Percentiles rank a stretch among this genome's conserved stretches.
phyloP scores from a whole-genome alignment of 176 grass and related monocot species.

The Avena atlantica region DNA sequence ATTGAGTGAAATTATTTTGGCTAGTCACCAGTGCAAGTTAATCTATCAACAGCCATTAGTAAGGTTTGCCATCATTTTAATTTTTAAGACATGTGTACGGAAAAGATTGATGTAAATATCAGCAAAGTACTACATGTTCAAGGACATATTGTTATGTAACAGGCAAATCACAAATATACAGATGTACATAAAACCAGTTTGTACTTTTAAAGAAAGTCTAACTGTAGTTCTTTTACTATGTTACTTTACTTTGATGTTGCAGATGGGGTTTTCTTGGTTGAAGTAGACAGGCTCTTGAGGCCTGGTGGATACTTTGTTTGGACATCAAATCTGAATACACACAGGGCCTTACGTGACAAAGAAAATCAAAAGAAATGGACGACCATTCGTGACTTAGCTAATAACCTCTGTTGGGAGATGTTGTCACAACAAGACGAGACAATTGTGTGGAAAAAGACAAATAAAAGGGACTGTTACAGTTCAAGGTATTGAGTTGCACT shows the following conservation, averaged over 20 bases:
- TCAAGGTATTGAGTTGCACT: slow-evolving; percentile 57
- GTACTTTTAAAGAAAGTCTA: slow-evolving; percentile 3
- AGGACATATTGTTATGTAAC: slow-evolving; percentile 17
- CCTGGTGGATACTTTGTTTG: slow-evolving; percentile 98
- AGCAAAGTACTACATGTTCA: slow-evolving; percentile 23
- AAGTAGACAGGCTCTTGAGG: slow-evolving; percentile 97
- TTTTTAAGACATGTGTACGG: not conserved
- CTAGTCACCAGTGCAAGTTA: not conserved
- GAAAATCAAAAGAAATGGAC: slow-evolving; percentile 97
- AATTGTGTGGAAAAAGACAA: slow-evolving; percentile 96
- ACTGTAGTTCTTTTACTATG: slow-evolving; percentile 23
- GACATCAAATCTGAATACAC: slow-evolving; percentile 89
- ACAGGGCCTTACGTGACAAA: slow-evolving; percentile 86
- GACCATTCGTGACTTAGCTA: slow-evolving; percentile 62
- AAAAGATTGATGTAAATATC: not conserved
- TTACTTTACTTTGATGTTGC: slow-evolving; percentile 29
- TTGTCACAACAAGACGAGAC: slow-evolving; percentile 99
- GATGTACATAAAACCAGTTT: not conserved
- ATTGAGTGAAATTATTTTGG: not conserved
- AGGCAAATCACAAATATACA: not conserved
- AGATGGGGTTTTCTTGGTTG: slow-evolving; percentile 94
- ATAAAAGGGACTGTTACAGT: slow-evolving; percentile 75
- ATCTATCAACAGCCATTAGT: slow-evolving; percentile 4
- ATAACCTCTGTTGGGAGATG: slow-evolving; percentile 95
- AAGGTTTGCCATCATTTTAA: not conserved